Evolutionary conservation across 441 rosid species (phyloP).

Genomic region (Bocquillonia castaneifolia): DNA sequence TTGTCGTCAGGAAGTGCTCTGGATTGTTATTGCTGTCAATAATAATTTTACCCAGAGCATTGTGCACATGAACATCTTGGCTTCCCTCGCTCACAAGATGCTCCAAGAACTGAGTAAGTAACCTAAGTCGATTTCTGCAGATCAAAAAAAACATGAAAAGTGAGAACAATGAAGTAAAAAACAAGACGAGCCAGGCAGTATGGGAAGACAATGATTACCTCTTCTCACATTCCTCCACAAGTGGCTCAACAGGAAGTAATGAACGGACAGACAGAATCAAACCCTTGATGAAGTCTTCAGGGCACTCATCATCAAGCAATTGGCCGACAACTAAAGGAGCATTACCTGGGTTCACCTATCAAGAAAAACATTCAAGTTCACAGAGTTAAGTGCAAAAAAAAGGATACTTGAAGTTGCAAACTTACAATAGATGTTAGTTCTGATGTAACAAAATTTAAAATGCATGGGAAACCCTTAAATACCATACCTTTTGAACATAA

Average conservation of each 20-base stretch:
- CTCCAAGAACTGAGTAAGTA: conserved; percentile 99
- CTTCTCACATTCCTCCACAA: conserved; percentile 96
- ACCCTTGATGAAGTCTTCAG: conserved; percentile 90
- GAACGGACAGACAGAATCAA: conserved; percentile 96
- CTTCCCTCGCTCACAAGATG: conserved; percentile 99
- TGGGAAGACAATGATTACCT: conserved; percentile 43
- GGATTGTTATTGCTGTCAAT: conserved; percentile 99
- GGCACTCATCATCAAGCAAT: conserved; percentile 90
- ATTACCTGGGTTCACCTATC: conserved; percentile 83
- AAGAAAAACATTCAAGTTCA: conserved; percentile 22
- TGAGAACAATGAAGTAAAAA: conserved; percentile 16
- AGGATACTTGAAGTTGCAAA: not conserved
- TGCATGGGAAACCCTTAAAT: not conserved
- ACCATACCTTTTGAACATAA: conserved; percentile 90
- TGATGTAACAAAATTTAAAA: no score
- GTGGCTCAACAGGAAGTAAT: conserved; percentile 96
- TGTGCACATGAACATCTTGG: conserved; percentile 98
- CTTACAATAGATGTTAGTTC: no score
- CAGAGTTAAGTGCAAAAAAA: not conserved
- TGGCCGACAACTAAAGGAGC: conserved; percentile 95
- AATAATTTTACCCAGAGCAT: conserved; percentile 98
- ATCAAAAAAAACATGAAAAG: conserved; percentile 12
- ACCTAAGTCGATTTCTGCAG: conserved; percentile 92
- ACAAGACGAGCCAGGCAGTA: conserved; percentile 11
- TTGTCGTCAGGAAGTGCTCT: conserved; percentile 97